Base-by-base conservation (phyloP, 1,139 yeast genomes). In the Nakaseomyces bracarensis region DNA sequence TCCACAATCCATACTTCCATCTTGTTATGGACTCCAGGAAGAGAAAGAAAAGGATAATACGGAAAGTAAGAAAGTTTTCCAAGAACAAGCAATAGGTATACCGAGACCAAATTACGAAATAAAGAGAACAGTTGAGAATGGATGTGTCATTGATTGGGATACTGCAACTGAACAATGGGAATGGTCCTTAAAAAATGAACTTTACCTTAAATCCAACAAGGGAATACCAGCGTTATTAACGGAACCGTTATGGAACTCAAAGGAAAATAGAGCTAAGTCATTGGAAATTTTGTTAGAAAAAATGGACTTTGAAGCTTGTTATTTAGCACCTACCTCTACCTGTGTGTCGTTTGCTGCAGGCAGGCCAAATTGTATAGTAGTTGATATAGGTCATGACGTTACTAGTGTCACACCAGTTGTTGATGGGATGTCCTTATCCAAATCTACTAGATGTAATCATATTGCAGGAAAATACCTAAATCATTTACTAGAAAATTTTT, bases 341-440 rank as follows among this genome's bases (percentile, higher is more conserved):
- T 85, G 96, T 65, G 79, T 86, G 1, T 80, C 96, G 5, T 91
- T 91, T 65, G 94, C 95, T 18, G 83, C 85, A 52, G 97, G 97
- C 3, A 75, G 96, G 60, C 91, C 96, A 35, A 86, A 84, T 52
- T 94, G 96, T 57, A 68, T 91, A 42, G 93, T 93, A 26, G 95
- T 93, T 33, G 97, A 93, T 62, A 67, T 89, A 35, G 98, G 99
- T 2, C 94, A 87, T 55, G 89, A 83, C 52, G 68, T 82, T 1
- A 72, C 80, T 13, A 78, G 91, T 43, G 95, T 83, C 2, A 83
- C 96, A 1, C 97, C 99, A 0, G 93, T 91, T 2, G 76, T 89
- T 42, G 99, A 91, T 64, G 98, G 98, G 3, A 75, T 91, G 58
- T 84, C 93, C 36, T 69, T 91, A 46, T 71, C 82, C 51, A 82